Conservation (phyloP, 495 filamentous ascomycete genomes). For the Halenospora varia region DNA sequence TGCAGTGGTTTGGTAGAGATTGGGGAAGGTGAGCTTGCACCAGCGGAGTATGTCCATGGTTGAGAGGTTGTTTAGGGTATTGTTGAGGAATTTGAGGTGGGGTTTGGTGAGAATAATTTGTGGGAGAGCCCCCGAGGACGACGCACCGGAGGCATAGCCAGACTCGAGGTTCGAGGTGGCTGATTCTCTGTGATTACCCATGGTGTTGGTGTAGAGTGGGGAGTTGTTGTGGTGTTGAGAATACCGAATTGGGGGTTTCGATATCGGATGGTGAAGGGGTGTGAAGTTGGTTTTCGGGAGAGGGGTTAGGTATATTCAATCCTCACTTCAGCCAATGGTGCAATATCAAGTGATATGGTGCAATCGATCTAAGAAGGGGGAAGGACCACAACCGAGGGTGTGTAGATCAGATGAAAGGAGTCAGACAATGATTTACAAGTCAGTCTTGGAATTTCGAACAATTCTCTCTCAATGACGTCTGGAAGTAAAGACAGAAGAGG, state of each 20-base stretch:
- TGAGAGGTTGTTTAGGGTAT: constrained; percentile 76
- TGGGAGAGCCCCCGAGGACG: constrained; percentile 58
- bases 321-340: constrained; percentile 5
- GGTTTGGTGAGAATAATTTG: constrained; percentile 82
- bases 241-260: too few species aligned
- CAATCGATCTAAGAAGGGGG: neutral
- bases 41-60: constrained; percentile 80
- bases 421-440: neutral
- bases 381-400: neutral
- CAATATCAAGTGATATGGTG: constrained; percentile 8
- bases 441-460: neutral
- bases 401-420: neutral
- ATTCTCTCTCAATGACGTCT: constrained; percentile 4
- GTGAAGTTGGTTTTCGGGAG: neutral
- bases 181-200: constrained; percentile 18
- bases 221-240: too few species aligned
- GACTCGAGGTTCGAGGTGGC: constrained; percentile 55
- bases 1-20: constrained; percentile 94
- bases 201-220: constrained; percentile 1
- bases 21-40: constrained; percentile 85
- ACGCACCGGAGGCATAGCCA: constrained; percentile 77
- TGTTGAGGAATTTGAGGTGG: constrained; percentile 87
- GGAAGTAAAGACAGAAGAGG: neutral
- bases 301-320: constrained; percentile 3
- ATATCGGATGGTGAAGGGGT: neutral